Evolutionary conservation across 2,329 filamentous ascomycete species (phyloP).

Genomic region (Diaporthe eres): DNA sequence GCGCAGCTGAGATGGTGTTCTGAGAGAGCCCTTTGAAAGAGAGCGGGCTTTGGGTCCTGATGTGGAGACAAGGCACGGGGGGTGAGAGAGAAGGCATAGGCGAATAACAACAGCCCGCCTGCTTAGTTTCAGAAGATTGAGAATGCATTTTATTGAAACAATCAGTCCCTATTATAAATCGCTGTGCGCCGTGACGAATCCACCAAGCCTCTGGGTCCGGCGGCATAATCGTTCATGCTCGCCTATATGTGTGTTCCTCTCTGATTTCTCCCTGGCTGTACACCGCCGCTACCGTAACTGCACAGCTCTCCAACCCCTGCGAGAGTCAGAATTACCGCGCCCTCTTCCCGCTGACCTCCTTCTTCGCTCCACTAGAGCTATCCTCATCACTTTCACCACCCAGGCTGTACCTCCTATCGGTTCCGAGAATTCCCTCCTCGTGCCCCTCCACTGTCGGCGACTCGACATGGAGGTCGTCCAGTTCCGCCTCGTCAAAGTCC

Average conservation of each 20-base stretch:
- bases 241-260: slow-evolving; percentile 5
- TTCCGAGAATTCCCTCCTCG: slow-evolving; percentile 46
- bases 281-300: not conserved
- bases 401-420: slow-evolving; percentile 67
- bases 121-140: slow-evolving; percentile 5
- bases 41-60: not conserved
- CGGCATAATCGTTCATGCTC: not conserved
- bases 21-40: not conserved
- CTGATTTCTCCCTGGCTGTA: not conserved
- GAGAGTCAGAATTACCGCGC: not conserved
- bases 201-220: not conserved
- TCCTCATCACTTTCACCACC: slow-evolving; percentile 71
- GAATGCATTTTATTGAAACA: slow-evolving; percentile 23
- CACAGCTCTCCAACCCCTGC: not conserved
- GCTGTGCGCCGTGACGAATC: slow-evolving; percentile 25
- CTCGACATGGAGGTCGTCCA: slow-evolving; percentile 71
- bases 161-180: slow-evolving; percentile 11
- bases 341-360: slow-evolving; percentile 43
- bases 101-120: not conserved
- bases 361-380: slow-evolving; percentile 48
- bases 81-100: slow-evolving; percentile 3
- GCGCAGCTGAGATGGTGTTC: not conserved
- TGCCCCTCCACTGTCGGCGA: slow-evolving; percentile 59
- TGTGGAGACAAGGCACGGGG: not conserved
- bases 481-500: slow-evolving; percentile 76